Evolutionary conservation across 169 alveolate species (phyloP).

Genomic region (Cyclospora cayetanensis): DNA sequence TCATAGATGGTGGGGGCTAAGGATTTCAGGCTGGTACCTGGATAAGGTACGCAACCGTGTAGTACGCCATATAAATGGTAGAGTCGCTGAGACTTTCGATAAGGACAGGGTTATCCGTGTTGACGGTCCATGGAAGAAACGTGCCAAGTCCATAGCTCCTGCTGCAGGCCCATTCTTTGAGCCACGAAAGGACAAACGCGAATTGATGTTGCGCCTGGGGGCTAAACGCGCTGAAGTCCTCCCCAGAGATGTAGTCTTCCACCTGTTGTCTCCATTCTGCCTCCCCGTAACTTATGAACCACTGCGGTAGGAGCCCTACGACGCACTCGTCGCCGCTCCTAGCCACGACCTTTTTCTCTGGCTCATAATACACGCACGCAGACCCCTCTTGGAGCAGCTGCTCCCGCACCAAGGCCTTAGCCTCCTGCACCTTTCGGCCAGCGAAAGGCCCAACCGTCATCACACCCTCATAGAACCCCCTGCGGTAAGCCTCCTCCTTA

Average conservation of each 20-base stretch:
- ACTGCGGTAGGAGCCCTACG: conserved; percentile 96
- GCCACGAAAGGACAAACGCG: conserved; percentile 93
- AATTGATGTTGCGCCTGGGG: conserved; percentile 87
- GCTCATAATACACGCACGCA: conserved; percentile 95
- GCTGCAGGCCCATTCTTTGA: conserved; percentile 93
- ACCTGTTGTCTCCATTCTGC: conserved; percentile 95
- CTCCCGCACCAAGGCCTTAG: conserved; percentile 82
- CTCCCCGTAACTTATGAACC: conserved; percentile 98
- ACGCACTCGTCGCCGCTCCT: conserved; percentile 97
- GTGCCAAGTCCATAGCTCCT: conserved; percentile 99
- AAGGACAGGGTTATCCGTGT: conserved; percentile 84
- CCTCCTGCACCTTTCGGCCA: conserved; percentile 90
- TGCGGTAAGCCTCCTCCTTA: conserved; percentile 95
- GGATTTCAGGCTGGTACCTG: conserved; percentile 81
- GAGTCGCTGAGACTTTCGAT: conserved; percentile 99
- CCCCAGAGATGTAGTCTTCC: conserved; percentile 86
- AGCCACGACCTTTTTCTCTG: conserved; percentile 95
- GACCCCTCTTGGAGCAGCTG: conserved; percentile 77
- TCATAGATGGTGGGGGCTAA: background rate
- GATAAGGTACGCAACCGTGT: conserved; percentile 97
- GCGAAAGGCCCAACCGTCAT: conserved; percentile 92
- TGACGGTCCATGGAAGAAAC: conserved; percentile 93
- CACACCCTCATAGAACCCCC: conserved; percentile 98
- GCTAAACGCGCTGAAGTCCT: conserved; percentile 66
- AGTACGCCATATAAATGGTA: conserved; percentile 99